Percentiles rank a stretch among this genome's conserved stretches.
Conservation (phyloP, 768 basidiomycete genomes). For the Agrocybe chaxingu region DNA sequence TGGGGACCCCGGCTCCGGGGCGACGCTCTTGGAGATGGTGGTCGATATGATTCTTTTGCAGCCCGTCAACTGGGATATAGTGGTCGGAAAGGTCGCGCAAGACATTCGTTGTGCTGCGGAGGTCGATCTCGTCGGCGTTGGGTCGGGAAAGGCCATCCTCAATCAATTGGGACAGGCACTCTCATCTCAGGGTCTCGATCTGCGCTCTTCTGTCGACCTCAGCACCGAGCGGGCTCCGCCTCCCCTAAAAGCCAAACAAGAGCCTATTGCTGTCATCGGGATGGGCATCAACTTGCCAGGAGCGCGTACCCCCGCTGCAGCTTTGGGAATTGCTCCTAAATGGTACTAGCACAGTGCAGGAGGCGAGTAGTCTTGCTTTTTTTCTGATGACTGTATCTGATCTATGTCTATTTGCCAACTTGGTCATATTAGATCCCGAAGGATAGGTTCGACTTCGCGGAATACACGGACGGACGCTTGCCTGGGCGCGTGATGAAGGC, state of each 20-base stretch:
- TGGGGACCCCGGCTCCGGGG: slow-evolving; percentile 11
- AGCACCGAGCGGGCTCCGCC: background rate
- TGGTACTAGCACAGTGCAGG: slow-evolving; percentile 52
- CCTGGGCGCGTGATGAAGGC: slow-evolving; percentile 45
- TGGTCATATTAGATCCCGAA: slow-evolving; percentile 50
- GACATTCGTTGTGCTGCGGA: slow-evolving; percentile 16
- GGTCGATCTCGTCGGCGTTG: slow-evolving; percentile 46
- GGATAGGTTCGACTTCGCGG: slow-evolving; percentile 48
- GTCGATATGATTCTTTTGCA: slow-evolving; percentile 48
- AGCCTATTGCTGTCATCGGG: slow-evolving; percentile 67
- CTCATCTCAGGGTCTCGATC: slow-evolving; percentile 12
- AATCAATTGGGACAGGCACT: slow-evolving; percentile 36
- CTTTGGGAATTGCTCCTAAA: slow-evolving; percentile 61
- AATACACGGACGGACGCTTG: slow-evolving; percentile 29
- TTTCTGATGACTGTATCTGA: background rate
- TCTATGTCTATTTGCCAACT: background rate
- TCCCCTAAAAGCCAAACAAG: slow-evolving; percentile 10
- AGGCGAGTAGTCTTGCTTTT: slow-evolving; percentile 34
- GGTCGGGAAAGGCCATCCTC: slow-evolving; percentile 36
- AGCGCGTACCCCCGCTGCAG: slow-evolving; percentile 38
- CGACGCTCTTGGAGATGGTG: slow-evolving; percentile 37
- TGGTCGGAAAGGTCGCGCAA: slow-evolving; percentile 27
- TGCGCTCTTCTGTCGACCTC: slow-evolving; percentile 24
- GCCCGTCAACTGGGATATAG: slow-evolving; percentile 51
- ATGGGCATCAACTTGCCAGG: slow-evolving; percentile 66